These are phyloP conservation scores for Diplogelasinospora grovesii DNA, from an alignment of 495 filamentous ascomycete species.

Conservation along the genomic window DNA sequence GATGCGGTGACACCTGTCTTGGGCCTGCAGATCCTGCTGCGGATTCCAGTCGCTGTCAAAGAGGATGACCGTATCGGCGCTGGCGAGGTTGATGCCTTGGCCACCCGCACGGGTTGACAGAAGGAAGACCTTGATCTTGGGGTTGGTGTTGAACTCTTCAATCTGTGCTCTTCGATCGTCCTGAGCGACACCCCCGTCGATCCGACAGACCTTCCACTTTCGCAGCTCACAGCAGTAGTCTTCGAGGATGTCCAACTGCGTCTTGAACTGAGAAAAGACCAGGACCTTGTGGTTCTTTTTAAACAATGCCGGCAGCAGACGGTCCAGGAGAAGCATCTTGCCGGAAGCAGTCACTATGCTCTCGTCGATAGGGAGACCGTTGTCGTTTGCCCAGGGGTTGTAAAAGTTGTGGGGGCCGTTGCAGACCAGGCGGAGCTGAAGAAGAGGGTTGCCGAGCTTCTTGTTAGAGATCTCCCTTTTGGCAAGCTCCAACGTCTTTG, in stretches of 20 bases:
- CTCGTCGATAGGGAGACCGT: constrained; percentile 58
- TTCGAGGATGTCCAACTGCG: constrained; percentile 83
- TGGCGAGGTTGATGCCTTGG: constrained; percentile 94
- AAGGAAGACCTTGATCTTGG: constrained; percentile 70
- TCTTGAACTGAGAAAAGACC: constrained; percentile 96
- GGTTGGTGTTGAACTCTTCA: constrained; percentile 70
- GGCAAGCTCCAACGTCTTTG: constrained; percentile 69
- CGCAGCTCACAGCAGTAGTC: constrained; percentile 71
- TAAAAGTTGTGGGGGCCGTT: constrained; percentile 96
- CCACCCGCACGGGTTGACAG: constrained; percentile 88
- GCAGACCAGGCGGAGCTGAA: constrained; percentile 89
- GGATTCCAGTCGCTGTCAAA: constrained; percentile 99
- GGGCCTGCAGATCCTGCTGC: constrained; percentile 92
- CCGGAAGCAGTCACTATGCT: constrained; percentile 77
- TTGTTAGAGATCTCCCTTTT: constrained; percentile 82
- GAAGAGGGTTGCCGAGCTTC: constrained; percentile 89
- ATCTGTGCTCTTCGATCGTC: constrained; percentile 78
- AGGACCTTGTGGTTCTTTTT: constrained; percentile 77
- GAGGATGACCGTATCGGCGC: constrained; percentile 91
- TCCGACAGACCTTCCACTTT: constrained; percentile 75
- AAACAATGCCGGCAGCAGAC: constrained; percentile 72
- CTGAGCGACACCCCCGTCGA: constrained; percentile 83
- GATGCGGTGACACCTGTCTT: constrained; percentile 91
- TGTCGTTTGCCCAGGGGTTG: constrained; percentile 66
- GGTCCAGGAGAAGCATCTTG: constrained; percentile 92